Evolutionary conservation across 495 filamentous ascomycete genomes (phyloP).

Genomic region (Aspergillus egyptiacus): DNA sequence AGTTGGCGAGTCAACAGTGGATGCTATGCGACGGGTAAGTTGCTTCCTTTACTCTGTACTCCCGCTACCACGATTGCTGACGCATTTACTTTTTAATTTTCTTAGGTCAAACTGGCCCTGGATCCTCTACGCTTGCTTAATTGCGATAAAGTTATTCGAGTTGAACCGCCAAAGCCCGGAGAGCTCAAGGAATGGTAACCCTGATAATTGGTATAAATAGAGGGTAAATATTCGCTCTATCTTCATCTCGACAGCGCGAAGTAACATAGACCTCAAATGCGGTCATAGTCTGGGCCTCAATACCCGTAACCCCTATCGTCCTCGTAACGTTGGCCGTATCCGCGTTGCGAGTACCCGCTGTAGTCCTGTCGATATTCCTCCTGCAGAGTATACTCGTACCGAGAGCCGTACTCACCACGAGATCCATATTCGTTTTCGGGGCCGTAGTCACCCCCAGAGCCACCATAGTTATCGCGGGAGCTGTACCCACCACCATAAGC

Average conservation of each 20-base stretch:
- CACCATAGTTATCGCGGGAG: conserved; percentile 2
- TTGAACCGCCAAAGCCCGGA: conserved; percentile 33
- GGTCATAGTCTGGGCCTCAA: not conserved
- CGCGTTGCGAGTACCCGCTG: conserved; percentile 1
- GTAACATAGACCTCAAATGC: not conserved
- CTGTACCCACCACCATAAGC: conserved; percentile 2
- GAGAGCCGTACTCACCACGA: not conserved
- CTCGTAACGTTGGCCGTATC: conserved; percentile 12
- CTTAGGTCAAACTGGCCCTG: conserved; percentile 60
- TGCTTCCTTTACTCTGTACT: not conserved
- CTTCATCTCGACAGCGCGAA: not conserved
- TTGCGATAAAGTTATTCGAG: conserved; percentile 60
- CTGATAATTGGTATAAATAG: not conserved
- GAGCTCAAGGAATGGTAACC: conserved; percentile 40
- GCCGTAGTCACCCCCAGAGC: conserved; percentile 7
- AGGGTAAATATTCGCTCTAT: not conserved
- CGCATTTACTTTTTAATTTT: not conserved
- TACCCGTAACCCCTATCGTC: conserved; percentile 15
- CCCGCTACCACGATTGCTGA: conserved; percentile 6
- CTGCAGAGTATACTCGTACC: not conserved
- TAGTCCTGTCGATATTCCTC: conserved; percentile 18
- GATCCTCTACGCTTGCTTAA: conserved; percentile 62
- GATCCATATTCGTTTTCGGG: not conserved
- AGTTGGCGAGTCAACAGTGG: conserved; percentile 32
- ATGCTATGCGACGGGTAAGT: conserved; percentile 59